Base-by-base conservation (phyloP, 2,329 filamentous ascomycete genomes). In the Hypoxylon sp. region DNA sequence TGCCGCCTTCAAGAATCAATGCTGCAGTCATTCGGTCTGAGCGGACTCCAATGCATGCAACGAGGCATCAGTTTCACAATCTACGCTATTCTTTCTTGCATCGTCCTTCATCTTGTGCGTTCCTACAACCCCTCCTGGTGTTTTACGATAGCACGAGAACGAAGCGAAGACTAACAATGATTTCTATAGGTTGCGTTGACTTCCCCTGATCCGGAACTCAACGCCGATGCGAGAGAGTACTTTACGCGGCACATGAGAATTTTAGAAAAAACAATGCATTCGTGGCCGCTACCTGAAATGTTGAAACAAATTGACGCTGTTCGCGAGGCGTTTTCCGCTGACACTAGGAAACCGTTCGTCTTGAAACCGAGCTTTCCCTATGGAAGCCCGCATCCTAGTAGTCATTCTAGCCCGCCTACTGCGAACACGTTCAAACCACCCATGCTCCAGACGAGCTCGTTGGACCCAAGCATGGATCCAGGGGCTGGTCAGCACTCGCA, bases 211-310 rank as follows among this genome's bases (percentile, higher is more conserved):
- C 92, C 93, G 1, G 92, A 96, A 39, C 87, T 97, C 61, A 94
- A 96, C 75, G 83, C 85, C 0, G 93, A 97, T 77, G 93, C 95
- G 5, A 87, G 92, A 30, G 91, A 95, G 67, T 98, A 91, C 76
- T 98, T 98, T 74, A 91, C 93, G 1, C 87, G 95, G 50, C 94
- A 97, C 73, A 97, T 98, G 95, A 89, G 94, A 59, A 90, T 98
- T 37, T 83, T 98, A 62, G 95, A 98, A 78, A 90, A 89, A 70
- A 96, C 94, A 72, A 92, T 93, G 75, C 85, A 87, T 7, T 89
- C 90, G 3, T 96, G 93, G 91, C 91, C 93, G 1, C 93, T 96
- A 87, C 91, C 92, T 2, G 94, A 97, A 73, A 91, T 97, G 80
- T 90, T 96, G 76, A 90, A 89, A 56, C 94, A 97, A 78, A 93